Conservation (phyloP, 1,284 basidiomycete genomes). For the Marasmius oreades region DNA sequence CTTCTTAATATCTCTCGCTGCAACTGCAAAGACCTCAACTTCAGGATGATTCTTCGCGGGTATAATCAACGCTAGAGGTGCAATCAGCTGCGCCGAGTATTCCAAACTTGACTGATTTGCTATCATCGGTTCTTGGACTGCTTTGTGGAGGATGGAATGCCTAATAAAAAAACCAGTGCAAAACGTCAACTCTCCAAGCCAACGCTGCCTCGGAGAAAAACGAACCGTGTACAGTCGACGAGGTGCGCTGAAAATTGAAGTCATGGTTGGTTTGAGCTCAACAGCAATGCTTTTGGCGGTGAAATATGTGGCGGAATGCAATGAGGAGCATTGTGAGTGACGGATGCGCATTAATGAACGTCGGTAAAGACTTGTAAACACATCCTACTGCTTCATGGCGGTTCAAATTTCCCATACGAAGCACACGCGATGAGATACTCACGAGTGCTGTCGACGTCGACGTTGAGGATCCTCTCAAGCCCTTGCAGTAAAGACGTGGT, state of each 20-base stretch:
- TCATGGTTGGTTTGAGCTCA: background rate
- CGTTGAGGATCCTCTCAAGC: too few species aligned
- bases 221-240: background rate
- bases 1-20: slow-evolving; percentile 50
- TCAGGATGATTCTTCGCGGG: slow-evolving; percentile 59
- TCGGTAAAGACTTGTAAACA: too few species aligned
- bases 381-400: too few species aligned
- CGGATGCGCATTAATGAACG: too few species aligned
- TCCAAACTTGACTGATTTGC: slow-evolving; percentile 48
- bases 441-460: too few species aligned
- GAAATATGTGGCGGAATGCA: too few species aligned
- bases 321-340: too few species aligned
- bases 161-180: background rate
- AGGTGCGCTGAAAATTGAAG: background rate
- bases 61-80: slow-evolving; percentile 49
- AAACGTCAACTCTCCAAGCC: background rate
- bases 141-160: background rate
- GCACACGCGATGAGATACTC: too few species aligned
- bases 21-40: slow-evolving; percentile 56
- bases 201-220: background rate
- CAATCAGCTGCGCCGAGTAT: slow-evolving; percentile 64
- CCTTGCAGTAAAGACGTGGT: too few species aligned
- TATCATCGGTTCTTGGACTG: slow-evolving; percentile 3
- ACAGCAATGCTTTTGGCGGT: too few species aligned
- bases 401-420: too few species aligned